Base-by-base conservation (phyloP, 192 early-diverging fungal genomes). In the Physocladia obscura region DNA sequence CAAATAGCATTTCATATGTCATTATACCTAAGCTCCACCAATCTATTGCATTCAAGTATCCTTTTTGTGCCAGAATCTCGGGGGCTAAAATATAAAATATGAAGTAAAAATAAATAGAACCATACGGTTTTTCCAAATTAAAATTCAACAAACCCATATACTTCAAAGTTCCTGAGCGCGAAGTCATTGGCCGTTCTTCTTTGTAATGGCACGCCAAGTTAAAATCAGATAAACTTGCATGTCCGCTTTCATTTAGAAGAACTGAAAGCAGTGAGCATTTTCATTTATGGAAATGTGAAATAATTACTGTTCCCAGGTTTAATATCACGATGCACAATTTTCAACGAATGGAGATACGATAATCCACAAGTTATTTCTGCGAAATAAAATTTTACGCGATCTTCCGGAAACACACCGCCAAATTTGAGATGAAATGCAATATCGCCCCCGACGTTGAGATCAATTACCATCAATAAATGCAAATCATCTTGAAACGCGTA, bases 401-500 rank as follows among this genome's bases (percentile, higher is more conserved):
- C 85, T 77, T 97, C 94, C 1, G 74, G 76, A 48, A 91, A 83
- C 67, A 87, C 89, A 3, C 88, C 88, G 50, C 84, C 81, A 21
- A 89, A 76, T 63, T 90, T 87, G 21, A 94, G 73, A 62, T 95
- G 94, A 69, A 94, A 98, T 1, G 94, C 86, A 57, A 98, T 76
- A 80, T 98, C 96, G 29, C 96, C 96, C 62, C 96, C 96, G 19
- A 94, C 78, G 92, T 96, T 98, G 44, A 98, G 79, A 77, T 98
- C 96, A 24, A 98, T 69, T 5, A 93, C 89, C 93, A 98, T 96
- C 65, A 94, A 96, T 67, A 97, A 79, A 60, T 95, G 90, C 61
- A 91, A 90, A 64, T 95, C 94, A 74, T 98, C 96, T 77, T 98
- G 94, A 76, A 97, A 98, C 31, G 96, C 93, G 67, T 94, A 98